Conservation (phyloP, 805 yeast species). For the Nakazawaea anatomiae region DNA sequence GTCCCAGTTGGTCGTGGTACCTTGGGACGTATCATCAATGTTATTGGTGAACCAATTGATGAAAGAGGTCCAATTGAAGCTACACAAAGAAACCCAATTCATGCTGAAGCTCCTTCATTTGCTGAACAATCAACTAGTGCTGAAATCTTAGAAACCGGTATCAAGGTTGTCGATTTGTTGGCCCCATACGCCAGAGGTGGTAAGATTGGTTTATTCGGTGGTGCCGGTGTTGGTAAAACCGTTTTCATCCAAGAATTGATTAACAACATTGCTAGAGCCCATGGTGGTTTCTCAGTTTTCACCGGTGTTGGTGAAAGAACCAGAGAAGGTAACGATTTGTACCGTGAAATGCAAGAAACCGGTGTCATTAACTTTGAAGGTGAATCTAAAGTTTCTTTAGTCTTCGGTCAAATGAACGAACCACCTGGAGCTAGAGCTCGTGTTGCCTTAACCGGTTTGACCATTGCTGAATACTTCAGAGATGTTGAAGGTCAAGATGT, state of each 20-base stretch:
- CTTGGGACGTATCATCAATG: constrained; percentile 97
- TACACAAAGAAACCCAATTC: constrained; percentile 94
- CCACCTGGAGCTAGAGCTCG: constrained; percentile 99
- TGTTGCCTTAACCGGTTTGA: constrained; percentile 99
- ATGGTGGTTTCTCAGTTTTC: constrained; percentile 99
- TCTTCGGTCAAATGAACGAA: constrained; percentile 99
- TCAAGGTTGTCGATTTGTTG: constrained; percentile 97
- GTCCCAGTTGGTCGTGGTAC: constrained; percentile 99
- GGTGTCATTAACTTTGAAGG: constrained; percentile 99
- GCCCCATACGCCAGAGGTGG: constrained; percentile 99
- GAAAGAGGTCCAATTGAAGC: constrained; percentile 98
- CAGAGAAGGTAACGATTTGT: constrained; percentile 99
- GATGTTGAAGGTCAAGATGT: constrained; percentile 99
- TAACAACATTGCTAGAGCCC: constrained; percentile 99
- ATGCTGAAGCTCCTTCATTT: constrained; percentile 95
- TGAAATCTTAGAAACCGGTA: constrained; percentile 98
- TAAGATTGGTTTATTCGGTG: constrained; percentile 99
- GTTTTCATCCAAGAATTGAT: constrained; percentile 99
- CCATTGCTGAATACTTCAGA: constrained; percentile 99
- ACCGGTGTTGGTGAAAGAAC: constrained; percentile 99
- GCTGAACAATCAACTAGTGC: constrained; percentile 97
- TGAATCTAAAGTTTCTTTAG: constrained; percentile 98
- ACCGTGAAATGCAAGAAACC: constrained; percentile 99
- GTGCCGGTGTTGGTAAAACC: constrained; percentile 99
- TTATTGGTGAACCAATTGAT: constrained; percentile 98